Conservation (phyloP, 208 protist genomes). For the Herpetomonas tarakana region DNA sequence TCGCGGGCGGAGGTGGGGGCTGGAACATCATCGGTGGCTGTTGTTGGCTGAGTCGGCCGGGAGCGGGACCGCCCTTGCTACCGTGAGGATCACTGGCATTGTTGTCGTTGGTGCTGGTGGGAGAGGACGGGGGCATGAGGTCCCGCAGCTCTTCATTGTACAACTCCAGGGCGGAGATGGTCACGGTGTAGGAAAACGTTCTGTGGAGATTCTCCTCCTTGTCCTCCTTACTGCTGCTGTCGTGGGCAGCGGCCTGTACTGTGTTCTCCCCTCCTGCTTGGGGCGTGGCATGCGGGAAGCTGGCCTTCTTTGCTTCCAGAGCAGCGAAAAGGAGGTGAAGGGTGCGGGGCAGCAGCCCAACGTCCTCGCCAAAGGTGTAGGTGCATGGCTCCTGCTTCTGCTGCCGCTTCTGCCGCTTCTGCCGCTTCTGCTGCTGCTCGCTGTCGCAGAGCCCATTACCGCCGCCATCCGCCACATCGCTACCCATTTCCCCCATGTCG, state of each 20-base stretch:
- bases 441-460: too few species aligned
- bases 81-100: background rate
- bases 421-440: too few species aligned
- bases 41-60: too few species aligned
- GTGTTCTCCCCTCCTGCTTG: too few species aligned
- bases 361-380: conserved; percentile 5
- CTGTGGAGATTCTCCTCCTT: background rate
- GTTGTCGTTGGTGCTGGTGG: background rate
- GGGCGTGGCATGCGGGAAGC: background rate
- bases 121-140: conserved; percentile 29
- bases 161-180: conserved; percentile 64
- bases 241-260: too few species aligned
- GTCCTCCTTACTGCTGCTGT: background rate
- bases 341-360: conserved; percentile 49
- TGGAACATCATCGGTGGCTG: too few species aligned
- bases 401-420: too few species aligned
- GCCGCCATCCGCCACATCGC: too few species aligned
- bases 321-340: conserved; percentile 29
- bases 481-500: too few species aligned
- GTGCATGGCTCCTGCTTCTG: too few species aligned
- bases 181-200: conserved; percentile 18
- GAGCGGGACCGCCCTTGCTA: background rate
- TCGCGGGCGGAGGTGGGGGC: too few species aligned
- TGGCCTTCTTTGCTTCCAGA: conserved; percentile 17
- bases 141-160: conserved; percentile 82